These are phyloP conservation scores for Xylariaceae sp. DNA, from an alignment of 2,329 filamentous ascomycete genomes.

Conservation along the genomic window DNA sequence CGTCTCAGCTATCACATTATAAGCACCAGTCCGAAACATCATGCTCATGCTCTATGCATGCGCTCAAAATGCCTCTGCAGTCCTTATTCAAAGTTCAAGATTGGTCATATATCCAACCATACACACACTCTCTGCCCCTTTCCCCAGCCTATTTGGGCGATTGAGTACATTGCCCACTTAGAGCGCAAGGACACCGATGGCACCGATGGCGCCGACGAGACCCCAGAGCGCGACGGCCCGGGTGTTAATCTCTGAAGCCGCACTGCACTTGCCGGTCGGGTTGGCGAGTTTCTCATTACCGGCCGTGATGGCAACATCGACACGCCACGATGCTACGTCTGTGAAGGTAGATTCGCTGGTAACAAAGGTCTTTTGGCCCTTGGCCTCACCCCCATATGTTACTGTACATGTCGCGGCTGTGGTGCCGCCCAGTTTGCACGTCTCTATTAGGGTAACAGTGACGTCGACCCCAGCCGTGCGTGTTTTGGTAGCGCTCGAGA, in stretches of 20 bases:
- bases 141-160: too few species aligned
- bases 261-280: conserved; percentile 21
- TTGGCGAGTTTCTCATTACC: conserved; percentile 21
- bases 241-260: conserved; percentile 8
- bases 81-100: too few species aligned
- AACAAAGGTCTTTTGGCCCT: conserved; percentile 5
- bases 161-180: background rate
- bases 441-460: conserved; percentile 7
- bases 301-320: conserved; percentile 18
- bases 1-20: background rate
- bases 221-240: conserved; percentile 25
- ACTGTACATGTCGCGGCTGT: conserved; percentile 19
- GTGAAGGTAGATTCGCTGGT: conserved; percentile 10
- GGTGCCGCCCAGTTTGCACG: conserved; percentile 16
- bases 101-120: too few species aligned
- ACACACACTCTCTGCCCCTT: too few species aligned
- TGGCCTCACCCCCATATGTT: background rate
- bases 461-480: background rate
- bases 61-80: background rate
- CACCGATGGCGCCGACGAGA: conserved; percentile 21
- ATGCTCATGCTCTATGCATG: background rate
- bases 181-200: conserved; percentile 17
- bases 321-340: background rate
- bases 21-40: conserved; percentile 15
- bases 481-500: conserved; percentile 11